Evolutionary conservation across 2,329 filamentous ascomycete species (phyloP), one percentile per base, ranked within the genome.

Genomic region (Fonsecaea pedrosoi): DNA sequence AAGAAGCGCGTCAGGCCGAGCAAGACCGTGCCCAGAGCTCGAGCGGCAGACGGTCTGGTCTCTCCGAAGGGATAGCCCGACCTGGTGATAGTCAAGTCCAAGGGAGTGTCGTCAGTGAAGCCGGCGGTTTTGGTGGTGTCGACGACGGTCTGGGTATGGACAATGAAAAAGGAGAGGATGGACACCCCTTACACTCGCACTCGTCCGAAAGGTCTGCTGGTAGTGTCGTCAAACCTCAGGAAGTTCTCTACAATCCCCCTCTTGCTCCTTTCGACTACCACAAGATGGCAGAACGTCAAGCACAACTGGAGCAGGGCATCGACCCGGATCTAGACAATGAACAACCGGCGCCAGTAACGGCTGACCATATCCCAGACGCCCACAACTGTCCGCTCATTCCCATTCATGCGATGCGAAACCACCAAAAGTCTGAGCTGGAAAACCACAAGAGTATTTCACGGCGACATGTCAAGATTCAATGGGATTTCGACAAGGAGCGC

Each of bases 381-480:
- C 50, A 70, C 53, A 69, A 69, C 38, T 72, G 71, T 57, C 72
- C 72, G 13, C 65, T 87, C 5, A 83, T 89, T 55, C 86, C 86
- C 4, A 87, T 89, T 38, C 87, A 86, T 21, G 83, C 83, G 1
- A 77, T 34, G 81, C 81, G 15, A 74, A 79, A 42, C 54, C 83
- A 79, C 53, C 77, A 72, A 64, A 78, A 82, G 2, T 68, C 68
- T 32, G 73, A 74, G 45, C 59, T 72, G 6, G 80, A 80, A 12
- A 81, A 82, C 15, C 85, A 87, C 69, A 85, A 84, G 68, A 83
- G 83, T 53, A 89, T 89, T 38, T 89, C 87, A 3, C 82, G 87
- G 30, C 83, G 86, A 71, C 87, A 90, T 73, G 82, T 87, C 60
- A 84, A 83, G 66, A 88, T 90, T 66, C 79, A 82, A 32, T 89